Evolutionary conservation across 2,329 filamentous ascomycete genomes (phyloP).

Genomic region (Aspergillus amoenus): DNA sequence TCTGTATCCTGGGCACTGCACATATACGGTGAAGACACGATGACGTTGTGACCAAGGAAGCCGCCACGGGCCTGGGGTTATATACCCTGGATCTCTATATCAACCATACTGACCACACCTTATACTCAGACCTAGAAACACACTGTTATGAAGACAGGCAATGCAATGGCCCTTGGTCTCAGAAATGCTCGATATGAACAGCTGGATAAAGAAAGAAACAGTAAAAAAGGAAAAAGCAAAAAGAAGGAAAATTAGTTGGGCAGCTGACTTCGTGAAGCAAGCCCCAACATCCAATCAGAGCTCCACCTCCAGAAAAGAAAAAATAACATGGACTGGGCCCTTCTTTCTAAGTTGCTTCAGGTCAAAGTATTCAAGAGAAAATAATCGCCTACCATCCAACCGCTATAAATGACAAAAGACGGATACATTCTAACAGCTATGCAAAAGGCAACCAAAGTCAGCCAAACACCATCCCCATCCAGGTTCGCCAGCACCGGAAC

Average conservation of each 20-base stretch:
- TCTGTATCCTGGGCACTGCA: neutral
- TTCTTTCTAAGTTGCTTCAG: neutral
- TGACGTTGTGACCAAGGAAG: neutral
- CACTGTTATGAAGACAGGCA: neutral
- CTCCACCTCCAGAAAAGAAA: neutral
- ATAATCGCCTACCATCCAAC: conserved; percentile 1
- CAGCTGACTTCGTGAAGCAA: neutral
- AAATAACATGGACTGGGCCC: neutral
- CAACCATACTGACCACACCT: neutral
- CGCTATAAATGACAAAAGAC: conserved; percentile 12
- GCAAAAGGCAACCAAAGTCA: conserved; percentile 6
- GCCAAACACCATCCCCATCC: conserved; percentile 8
- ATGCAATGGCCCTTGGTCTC: neutral
- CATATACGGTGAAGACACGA: neutral
- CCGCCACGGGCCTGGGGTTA: neutral
- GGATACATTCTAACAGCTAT: conserved; percentile 4
- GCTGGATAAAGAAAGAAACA: neutral
- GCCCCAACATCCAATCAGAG: conserved; percentile 11
- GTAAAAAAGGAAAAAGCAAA: neutral
- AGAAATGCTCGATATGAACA: neutral
- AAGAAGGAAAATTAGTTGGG: conserved; percentile 4
- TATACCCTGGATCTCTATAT: neutral
- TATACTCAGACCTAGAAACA: neutral
- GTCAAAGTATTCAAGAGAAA: neutral
- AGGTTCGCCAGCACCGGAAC: conserved; percentile 16